Evolutionary conservation across 805 yeast species (phyloP).

Genomic region (Pichia gijzeniarum): DNA sequence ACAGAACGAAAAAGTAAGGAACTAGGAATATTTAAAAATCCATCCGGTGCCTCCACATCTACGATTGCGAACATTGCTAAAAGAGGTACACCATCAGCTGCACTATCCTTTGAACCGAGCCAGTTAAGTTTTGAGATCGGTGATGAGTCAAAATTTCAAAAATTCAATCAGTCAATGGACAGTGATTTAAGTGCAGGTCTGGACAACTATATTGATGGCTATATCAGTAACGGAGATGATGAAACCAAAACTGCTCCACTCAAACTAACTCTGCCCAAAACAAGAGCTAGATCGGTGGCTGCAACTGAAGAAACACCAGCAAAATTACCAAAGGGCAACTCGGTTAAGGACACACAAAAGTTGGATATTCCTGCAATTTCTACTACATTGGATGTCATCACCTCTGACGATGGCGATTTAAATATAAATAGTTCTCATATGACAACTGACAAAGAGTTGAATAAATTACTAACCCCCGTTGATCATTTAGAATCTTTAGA

Average conservation of each 20-base stretch:
- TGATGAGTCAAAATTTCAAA: slow-evolving; percentile 4
- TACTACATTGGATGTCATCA: slow-evolving; percentile 1
- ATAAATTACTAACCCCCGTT: neutral
- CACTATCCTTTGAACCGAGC: slow-evolving; percentile 5
- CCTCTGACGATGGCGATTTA: neutral
- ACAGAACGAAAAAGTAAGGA: slow-evolving; percentile 1
- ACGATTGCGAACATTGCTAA: neutral
- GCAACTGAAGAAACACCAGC: neutral
- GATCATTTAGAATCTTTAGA: slow-evolving; percentile 8
- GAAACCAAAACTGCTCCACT: slow-evolving; percentile 9
- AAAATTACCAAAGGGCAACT: neutral
- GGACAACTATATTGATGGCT: slow-evolving; percentile 6
- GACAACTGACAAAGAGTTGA: slow-evolving; percentile 14
- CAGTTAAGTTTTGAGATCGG: slow-evolving; percentile 13
- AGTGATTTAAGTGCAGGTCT: slow-evolving; percentile 2
- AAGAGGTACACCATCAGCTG: slow-evolving; percentile 8
- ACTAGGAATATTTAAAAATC: no score
- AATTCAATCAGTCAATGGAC: slow-evolving; percentile 2
- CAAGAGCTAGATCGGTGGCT: neutral
- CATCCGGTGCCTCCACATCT: neutral
- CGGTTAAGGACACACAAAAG: no score
- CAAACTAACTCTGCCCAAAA: slow-evolving; percentile 3
- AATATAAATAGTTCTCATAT: neutral
- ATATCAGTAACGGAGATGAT: slow-evolving; percentile 7
- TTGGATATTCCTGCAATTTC: neutral